These are phyloP conservation scores for Hypoxylon perforatum DNA, from an alignment of 495 filamentous ascomycete genomes.

Conservation along the genomic window DNA sequence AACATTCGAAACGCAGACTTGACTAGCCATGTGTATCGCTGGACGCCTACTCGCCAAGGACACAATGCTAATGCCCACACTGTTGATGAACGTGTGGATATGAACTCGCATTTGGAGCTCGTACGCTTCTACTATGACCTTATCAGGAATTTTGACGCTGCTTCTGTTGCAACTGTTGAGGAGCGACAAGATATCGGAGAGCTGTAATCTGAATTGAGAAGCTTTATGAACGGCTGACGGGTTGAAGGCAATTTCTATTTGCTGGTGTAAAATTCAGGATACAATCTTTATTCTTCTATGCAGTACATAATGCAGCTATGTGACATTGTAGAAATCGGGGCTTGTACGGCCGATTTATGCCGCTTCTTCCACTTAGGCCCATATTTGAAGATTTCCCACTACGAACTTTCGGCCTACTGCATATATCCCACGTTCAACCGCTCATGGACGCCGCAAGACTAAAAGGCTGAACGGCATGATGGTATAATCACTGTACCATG, in stretches of 20 bases:
- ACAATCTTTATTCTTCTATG: too few species aligned
- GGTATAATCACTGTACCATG: slow-evolving; percentile 43
- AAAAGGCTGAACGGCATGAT: slow-evolving; percentile 34
- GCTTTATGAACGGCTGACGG: neutral
- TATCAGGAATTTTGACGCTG: slow-evolving; percentile 51
- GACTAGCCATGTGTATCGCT: slow-evolving; percentile 68
- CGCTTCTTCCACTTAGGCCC: neutral
- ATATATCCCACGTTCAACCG: neutral
- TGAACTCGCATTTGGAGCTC: slow-evolving; percentile 65
- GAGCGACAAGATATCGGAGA: slow-evolving; percentile 29
- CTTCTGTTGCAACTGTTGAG: slow-evolving; percentile 29
- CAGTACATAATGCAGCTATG: too few species aligned
- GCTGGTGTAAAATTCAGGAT: neutral
- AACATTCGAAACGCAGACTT: slow-evolving; percentile 62
- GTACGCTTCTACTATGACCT: slow-evolving; percentile 63
- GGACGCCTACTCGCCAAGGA: slow-evolving; percentile 62
- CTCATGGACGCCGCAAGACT: slow-evolving; percentile 22
- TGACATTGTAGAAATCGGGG: too few species aligned
- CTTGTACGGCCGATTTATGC: too few species aligned
- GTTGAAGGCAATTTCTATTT: too few species aligned
- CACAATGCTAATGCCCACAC: slow-evolving; percentile 64
- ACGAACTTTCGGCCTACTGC: neutral
- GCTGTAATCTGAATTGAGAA: slow-evolving; percentile 20
- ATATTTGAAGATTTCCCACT: slow-evolving; percentile 12
- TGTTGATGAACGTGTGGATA: slow-evolving; percentile 64